Base-by-base conservation (phyloP, 2,329 filamentous ascomycete species). In the Ascochyta clinopodiicola region DNA sequence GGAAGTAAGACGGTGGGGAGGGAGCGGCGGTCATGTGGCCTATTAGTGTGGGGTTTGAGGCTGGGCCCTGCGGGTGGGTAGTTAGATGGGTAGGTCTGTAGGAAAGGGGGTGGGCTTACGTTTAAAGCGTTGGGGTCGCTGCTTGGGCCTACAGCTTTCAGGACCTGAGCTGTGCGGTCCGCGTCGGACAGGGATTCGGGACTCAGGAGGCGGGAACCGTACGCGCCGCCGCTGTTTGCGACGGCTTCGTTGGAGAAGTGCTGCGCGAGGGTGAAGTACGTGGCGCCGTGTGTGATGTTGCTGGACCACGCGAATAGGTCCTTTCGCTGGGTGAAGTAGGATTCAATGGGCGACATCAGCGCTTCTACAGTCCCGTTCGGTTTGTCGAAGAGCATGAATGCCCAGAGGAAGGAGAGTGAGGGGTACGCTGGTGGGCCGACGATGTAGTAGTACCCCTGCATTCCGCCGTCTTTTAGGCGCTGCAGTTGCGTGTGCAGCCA, bases 391-490 rank as follows among this genome's bases (percentile, higher is more conserved):
- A 68, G 51, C 32, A 51, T 48, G 29, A 71, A 70, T 2, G 24
- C 22, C 64, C 64, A 64, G 1, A 51, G 19, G 9, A 73, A 59
- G 1, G 62, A 60, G 3, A 63, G 44, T 3, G 59, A 52, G 1
- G 59, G 60, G 4, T 50, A 46, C 0, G 29, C 25, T 2, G 69
- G 68, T 8, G 64, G 63, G 4, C 67, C 69, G 4, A 57, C 60
- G n/a, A 69, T 59, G 35, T 44, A 61, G 32, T 68, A 68, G 42
- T 71, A 71, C 0, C 68, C 69, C 39, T 68, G 64, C 59, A 71
- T 61, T 4, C 69, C 69, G 6, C 62, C 67, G 32, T 61, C 59
- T 38, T 71, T 71, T 4, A 72, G 59, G 1, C 53, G 37, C 8
- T 57, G 59, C 53, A 71, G 58, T 12, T 71, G 57, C 1, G 61